Conservation (phyloP, 1,284 basidiomycete genomes). For the Ganoderma sinense region DNA sequence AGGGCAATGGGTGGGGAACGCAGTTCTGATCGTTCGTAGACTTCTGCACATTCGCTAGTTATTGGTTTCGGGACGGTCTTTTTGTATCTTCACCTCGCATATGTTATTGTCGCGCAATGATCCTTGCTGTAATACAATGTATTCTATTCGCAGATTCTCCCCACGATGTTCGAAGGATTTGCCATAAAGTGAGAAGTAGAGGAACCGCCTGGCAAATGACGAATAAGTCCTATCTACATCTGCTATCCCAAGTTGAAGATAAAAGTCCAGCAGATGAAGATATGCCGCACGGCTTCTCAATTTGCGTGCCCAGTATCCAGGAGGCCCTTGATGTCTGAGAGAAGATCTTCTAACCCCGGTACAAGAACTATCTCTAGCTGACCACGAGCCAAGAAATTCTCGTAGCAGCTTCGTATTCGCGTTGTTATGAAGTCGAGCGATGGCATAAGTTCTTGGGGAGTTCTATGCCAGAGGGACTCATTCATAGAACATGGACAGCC, state of each 20-base stretch:
- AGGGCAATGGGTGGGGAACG: conserved; percentile 38
- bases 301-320: conserved; percentile 1
- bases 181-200: neutral
- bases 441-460: conserved; percentile 34
- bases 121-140: conserved; percentile 32
- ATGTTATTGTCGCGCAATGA: conserved; percentile 27
- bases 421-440: conserved; percentile 24
- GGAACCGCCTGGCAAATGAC: too few species aligned
- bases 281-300: neutral
- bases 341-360: conserved; percentile 19
- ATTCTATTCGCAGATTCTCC: conserved; percentile 20
- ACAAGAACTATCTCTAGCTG: conserved; percentile 27
- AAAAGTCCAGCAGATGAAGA: neutral
- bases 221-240: neutral
- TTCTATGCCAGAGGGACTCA: conserved; percentile 29
- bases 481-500: neutral
- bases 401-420: conserved; percentile 32
- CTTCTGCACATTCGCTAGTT: conserved; percentile 8
- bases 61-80: conserved; percentile 14
- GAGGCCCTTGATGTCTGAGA: conserved; percentile 11
- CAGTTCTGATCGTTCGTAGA: conserved; percentile 22
- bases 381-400: conserved; percentile 32
- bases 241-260: neutral
- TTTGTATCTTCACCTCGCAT: conserved; percentile 22
- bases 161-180: neutral